Evolutionary conservation across 257 asterid genomes (phyloP), one percentile per base, ranked within the genome.

Genomic region (Ocimum tenuiflorum): DNA sequence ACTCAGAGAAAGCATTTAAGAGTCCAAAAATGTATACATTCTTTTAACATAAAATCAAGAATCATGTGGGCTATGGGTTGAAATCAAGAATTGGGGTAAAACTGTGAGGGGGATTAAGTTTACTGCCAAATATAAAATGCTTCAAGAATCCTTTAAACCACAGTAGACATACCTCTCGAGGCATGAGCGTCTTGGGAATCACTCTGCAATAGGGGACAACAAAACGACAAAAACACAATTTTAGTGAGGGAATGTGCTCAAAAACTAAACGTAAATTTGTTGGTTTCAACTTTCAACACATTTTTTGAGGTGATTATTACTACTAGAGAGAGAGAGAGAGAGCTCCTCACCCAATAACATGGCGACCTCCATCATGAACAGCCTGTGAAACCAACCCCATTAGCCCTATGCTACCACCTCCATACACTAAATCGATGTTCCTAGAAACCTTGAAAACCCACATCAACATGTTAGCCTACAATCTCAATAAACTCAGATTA

Each of bases 121-220:
- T 7, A 75, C 56, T 46, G 61, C 13, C 10, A 15, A 52, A 66
- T 54, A 24, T 42, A 23, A 72, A 73, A 76, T 77, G 82, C 70
- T 53, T 8, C n/a, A 65, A 66, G 49, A 76, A 75, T 51, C 75
- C 20, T 73, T 72, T 65, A 51, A 70, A 74, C 61, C 67, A 76
- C 19, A 66, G 60, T 73, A 80, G 80, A 79, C 81, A 79, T 87
- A 92, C 98, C 98, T 89, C 98, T 84, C 82, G 83, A 74, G 98
- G 98, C 98, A 91, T 91, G 84, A 89, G 98, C 19, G 98, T 89
- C 96, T 92, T 92, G 95, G 98, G 98, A 87, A 92, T 92, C 73
- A 92, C 97, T 83, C 98, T 92, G 86, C 77, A 74, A 68, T 33
- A 61, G 72, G 81, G 79, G 83, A 87, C 86, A 86, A 79, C 64